Conservation (phyloP, 345 rosid species). For the Isatis tinctoria region DNA sequence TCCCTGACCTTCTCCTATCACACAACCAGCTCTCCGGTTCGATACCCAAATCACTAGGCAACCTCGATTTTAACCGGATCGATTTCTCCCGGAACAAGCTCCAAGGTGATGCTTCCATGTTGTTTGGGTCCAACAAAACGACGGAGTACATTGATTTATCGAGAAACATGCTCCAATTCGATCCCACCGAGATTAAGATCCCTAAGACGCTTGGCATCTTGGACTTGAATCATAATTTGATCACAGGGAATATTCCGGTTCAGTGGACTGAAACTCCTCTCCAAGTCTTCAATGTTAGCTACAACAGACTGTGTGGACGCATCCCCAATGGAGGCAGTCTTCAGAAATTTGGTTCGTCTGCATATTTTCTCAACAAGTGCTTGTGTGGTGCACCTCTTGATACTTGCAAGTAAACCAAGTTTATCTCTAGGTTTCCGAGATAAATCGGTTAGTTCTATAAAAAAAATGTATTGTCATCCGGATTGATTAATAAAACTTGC, state of each 20-base stretch:
- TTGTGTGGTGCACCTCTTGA: constrained; percentile 74
- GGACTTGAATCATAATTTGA: constrained; percentile 68
- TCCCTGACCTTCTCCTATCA: constrained; percentile 45
- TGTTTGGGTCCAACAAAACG: constrained; percentile 37
- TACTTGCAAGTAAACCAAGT: constrained; percentile 36
- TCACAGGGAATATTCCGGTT: constrained; percentile 53
- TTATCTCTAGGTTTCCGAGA: background rate
- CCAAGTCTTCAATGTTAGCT: constrained; percentile 61
- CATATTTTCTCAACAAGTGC: constrained; percentile 66
- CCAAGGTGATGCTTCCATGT: constrained; percentile 57
- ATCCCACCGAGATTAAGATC: constrained; percentile 48
- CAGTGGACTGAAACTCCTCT: constrained; percentile 36
- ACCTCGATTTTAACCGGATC: constrained; percentile 37
- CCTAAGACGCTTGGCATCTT: constrained; percentile 36
- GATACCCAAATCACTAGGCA: constrained; percentile 53
- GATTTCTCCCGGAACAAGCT: constrained; percentile 66
- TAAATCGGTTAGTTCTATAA: background rate
- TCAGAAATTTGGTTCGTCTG: constrained; percentile 49
- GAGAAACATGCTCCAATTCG: constrained; percentile 55
- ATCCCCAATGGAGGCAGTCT: constrained; percentile 61
- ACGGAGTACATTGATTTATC: constrained; percentile 44
- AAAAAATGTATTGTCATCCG: background rate
- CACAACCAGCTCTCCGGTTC: constrained; percentile 65
- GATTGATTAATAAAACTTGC: background rate
- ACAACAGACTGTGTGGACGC: constrained; percentile 63